Evolutionary conservation across 1,284 basidiomycete genomes (phyloP).

Genomic region (Neonothopanus nambi): DNA sequence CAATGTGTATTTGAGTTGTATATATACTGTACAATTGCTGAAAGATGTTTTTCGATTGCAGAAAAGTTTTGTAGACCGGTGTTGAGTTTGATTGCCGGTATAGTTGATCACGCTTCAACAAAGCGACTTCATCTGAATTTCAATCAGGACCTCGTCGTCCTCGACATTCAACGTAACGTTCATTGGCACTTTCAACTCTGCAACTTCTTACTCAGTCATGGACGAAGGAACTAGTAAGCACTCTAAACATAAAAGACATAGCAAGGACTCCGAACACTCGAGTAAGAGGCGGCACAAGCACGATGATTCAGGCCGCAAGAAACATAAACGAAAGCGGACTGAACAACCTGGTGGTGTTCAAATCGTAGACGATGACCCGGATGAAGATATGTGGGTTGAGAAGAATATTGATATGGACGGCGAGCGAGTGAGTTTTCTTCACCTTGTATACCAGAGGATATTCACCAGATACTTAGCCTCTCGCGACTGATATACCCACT

Average conservation of each 20-base stretch:
- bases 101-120: too few relatives aligned
- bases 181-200: too few relatives aligned
- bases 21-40: too few relatives aligned
- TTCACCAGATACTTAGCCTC: conserved; percentile 40
- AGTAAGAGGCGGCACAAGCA: conserved; percentile 13
- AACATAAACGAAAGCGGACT: conserved; percentile 35
- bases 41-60: too few relatives aligned
- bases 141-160: too few relatives aligned
- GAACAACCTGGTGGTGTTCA: conserved; percentile 28
- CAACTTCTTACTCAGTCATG: neutral
- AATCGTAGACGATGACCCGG: conserved; percentile 68
- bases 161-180: too few relatives aligned
- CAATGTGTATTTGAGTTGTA: too few relatives aligned
- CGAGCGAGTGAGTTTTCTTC: conserved; percentile 61
- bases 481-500: conserved; percentile 78
- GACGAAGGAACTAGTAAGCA: neutral
- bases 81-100: too few relatives aligned
- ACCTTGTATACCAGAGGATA: too few relatives aligned
- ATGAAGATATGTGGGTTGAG: conserved; percentile 80
- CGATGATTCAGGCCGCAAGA: conserved; percentile 19
- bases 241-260: conserved; percentile 13
- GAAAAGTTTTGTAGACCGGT: too few relatives aligned
- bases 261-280: conserved; percentile 11
- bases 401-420: conserved; percentile 82
- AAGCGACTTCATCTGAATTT: too few relatives aligned